Conservation (phyloP, 2,329 filamentous ascomycete species). For the Alternaria postmessia region DNA sequence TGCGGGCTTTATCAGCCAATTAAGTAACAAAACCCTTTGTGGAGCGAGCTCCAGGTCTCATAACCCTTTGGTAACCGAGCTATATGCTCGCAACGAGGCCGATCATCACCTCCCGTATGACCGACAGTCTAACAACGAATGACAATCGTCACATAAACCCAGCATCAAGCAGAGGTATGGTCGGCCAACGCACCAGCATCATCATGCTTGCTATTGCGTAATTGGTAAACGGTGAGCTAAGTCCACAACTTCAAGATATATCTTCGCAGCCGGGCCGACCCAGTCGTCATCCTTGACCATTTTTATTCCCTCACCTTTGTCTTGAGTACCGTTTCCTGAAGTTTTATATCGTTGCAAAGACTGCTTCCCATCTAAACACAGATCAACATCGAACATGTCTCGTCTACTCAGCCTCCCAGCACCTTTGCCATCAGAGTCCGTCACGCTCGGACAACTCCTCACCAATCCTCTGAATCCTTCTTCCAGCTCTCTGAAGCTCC, state of each 20-base stretch:
- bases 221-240: constrained; percentile 4
- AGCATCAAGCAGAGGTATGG: neutral
- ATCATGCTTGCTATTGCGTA: constrained; percentile 2
- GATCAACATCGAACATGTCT: constrained; percentile 24
- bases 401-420: constrained; percentile 32
- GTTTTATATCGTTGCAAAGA: neutral
- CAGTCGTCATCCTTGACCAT: neutral
- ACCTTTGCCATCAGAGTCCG: constrained; percentile 29
- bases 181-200: constrained; percentile 14
- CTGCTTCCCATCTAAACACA: neutral
- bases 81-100: constrained; percentile 21
- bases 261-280: neutral
- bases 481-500: constrained; percentile 25
- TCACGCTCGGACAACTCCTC: constrained; percentile 42
- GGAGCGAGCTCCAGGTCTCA: constrained; percentile 21
- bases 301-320: neutral
- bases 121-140: constrained; percentile 34
- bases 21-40: constrained; percentile 19
- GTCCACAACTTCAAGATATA: constrained; percentile 8
- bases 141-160: constrained; percentile 5
- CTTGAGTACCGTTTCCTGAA: neutral
- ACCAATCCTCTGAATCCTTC: constrained; percentile 30
- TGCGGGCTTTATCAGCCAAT: constrained; percentile 23
- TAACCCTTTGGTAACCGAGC: constrained; percentile 1
- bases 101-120: constrained; percentile 18